Evolutionary conservation across 371 early-diverging fungal species (phyloP), one percentile per base, ranked within the genome.

Genomic region (Mucor mucedo): DNA sequence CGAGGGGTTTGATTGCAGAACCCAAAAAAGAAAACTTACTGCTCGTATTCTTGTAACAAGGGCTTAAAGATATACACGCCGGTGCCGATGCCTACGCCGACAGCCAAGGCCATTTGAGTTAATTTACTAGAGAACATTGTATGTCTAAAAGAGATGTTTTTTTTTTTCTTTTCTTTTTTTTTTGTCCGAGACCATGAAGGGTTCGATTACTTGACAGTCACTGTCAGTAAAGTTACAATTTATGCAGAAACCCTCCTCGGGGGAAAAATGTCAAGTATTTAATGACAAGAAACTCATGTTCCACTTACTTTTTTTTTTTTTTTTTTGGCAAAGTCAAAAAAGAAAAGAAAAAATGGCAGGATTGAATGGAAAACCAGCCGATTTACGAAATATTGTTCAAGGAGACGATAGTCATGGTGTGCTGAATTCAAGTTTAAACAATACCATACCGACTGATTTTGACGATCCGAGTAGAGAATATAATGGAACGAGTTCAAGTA

Each of bases 41-140:
- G 56, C 60, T 82, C 74, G 32, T 79, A 82, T 70, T 82, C 76
- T 45, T 67, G 70, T 39, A 82, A 61, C 32, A 82, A 62, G 30
- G 82, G 82, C 14, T 79, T 70, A 42, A 78, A 82, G 0, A 79
- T 73, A 57, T 82, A 82, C 9, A 73, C 45, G 29, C 82, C 79
- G 1, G 82, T 82, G 13, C 66, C 78, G 8, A 82, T 65, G 53
- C 82, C 82, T 41, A 82, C 63, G 28, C 74, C 82, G 49, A 73
- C 60, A 32, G 79, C 79, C 2, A 77, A 41, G 7, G 71, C 56
- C 2, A 77, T 28, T 55, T 75, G 70, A 8, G 66, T 55, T 3
- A 74, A 35, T 57, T 63, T 68, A 35, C 49, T 61, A 48, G 66
- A 60, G 42, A 63, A 42, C 66, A 68, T 70, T 44, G 16, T 16